Conservation (phyloP, 169 alveolate genomes). For the Eimeria maxima region DNA sequence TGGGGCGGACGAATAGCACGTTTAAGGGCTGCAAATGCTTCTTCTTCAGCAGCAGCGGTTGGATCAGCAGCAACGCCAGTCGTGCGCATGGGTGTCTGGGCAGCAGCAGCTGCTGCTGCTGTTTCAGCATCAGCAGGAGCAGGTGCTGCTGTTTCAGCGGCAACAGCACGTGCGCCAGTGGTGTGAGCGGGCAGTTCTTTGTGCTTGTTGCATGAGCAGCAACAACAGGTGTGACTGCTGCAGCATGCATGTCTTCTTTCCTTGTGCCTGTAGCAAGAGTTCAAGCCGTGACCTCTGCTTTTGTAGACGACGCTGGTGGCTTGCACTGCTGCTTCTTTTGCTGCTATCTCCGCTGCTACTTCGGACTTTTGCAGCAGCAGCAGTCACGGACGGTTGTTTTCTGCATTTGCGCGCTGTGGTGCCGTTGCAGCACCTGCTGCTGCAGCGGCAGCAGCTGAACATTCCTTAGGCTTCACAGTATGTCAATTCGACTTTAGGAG, state of each 20-base stretch:
- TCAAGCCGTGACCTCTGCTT: neutral
- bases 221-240: neutral
- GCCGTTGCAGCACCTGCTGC: conserved; percentile 3
- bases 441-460: conserved; percentile 48
- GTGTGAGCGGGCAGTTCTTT: neutral
- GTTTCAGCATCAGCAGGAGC: neutral
- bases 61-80: neutral
- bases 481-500: neutral
- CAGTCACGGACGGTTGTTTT: neutral
- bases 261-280: neutral
- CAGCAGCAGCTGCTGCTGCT: conserved; percentile 17
- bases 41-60: neutral
- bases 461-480: conserved; percentile 23
- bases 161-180: neutral
- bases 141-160: neutral
- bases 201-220: neutral
- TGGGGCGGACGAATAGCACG: neutral
- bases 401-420: neutral
- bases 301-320: neutral
- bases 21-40: neutral
- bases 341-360: conserved; percentile 17
- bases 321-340: neutral
- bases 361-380: neutral
- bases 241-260: neutral
- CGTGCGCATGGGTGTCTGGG: neutral